phyloP scores from a whole-genome alignment of 176 grass and related monocot genomes.

The Ensete ventricosum region DNA sequence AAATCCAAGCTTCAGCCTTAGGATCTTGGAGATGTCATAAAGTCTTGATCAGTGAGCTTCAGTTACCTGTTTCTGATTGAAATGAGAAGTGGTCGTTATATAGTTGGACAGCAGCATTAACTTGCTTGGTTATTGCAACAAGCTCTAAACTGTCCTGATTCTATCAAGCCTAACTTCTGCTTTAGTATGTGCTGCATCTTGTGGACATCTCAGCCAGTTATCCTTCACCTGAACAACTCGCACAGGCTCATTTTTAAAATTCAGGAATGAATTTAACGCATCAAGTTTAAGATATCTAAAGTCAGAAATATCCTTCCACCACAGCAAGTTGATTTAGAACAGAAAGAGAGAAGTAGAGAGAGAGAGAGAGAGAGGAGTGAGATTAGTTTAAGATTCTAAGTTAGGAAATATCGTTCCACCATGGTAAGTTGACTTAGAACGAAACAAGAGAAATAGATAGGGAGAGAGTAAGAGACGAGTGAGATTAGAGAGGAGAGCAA shows the following conservation, averaged over 20 bases:
- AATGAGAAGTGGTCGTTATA: conserved; percentile 80
- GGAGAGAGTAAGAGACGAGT: too few species aligned
- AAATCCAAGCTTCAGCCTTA: conserved; percentile 51
- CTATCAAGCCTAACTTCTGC: conserved; percentile 57
- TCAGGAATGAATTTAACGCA: conserved; percentile 44
- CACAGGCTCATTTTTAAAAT: conserved; percentile 33
- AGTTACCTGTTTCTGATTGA: conserved; percentile 71
- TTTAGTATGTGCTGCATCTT: conserved; percentile 58
- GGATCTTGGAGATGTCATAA: conserved; percentile 37
- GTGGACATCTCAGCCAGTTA: conserved; percentile 17
- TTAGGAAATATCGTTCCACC: too few species aligned
- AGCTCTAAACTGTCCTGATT: conserved; percentile 62
- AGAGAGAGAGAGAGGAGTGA: too few species aligned
- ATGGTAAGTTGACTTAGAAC: too few species aligned
- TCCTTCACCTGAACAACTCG: conserved; percentile 37
- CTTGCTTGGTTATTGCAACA: conserved; percentile 54
- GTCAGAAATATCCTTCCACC: conserved; percentile 37
- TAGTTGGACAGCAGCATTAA: conserved; percentile 79
- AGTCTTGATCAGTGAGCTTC: conserved; percentile 55
- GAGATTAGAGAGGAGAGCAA: too few species aligned
- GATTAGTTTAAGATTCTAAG: too few species aligned
- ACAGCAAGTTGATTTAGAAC: conserved; percentile 23
- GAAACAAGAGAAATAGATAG: too few species aligned
- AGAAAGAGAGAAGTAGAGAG: too few species aligned
- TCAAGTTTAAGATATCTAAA: conserved; percentile 23